Evolutionary conservation across 345 rosid species (phyloP).

Genomic region (Citrus sp.): DNA sequence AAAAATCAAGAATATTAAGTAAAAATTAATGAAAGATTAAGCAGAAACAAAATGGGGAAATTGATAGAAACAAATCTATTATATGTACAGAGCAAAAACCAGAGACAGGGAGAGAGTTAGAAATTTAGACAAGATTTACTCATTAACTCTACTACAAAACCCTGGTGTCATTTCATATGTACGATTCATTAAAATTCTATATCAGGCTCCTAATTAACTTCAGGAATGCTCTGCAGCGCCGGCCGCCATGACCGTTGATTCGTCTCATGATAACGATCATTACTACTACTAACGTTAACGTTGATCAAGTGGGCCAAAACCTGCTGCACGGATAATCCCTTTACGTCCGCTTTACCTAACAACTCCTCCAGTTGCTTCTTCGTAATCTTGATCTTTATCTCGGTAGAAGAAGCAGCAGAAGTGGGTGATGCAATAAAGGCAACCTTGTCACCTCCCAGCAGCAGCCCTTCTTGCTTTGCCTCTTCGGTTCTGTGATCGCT

Average conservation of each 20-base stretch:
- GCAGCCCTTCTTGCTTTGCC: slow-evolving; percentile 16
- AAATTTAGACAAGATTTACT: neutral
- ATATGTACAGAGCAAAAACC: neutral
- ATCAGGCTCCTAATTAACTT: slow-evolving; percentile 12
- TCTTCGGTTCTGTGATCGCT: neutral
- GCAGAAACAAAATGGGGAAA: neutral
- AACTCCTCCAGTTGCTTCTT: slow-evolving; percentile 55
- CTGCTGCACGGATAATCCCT: slow-evolving; percentile 39
- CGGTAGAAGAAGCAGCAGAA: neutral
- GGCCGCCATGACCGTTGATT: slow-evolving; percentile 57
- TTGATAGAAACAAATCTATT: neutral
- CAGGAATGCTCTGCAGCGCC: slow-evolving; percentile 61
- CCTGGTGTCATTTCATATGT: neutral
- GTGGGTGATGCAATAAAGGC: slow-evolving; percentile 5
- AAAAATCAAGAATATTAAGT: neutral
- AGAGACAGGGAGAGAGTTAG: neutral
- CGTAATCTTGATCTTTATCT: slow-evolving; percentile 54
- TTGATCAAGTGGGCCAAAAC: slow-evolving; percentile 35
- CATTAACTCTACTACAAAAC: neutral
- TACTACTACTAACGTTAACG: neutral
- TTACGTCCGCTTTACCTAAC: slow-evolving; percentile 37
- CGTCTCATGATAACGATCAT: slow-evolving; percentile 11
- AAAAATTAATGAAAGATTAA: neutral
- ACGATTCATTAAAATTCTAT: neutral
- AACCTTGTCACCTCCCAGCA: neutral